phyloP scores from a whole-genome alignment of 176 grass and related monocot species.

The Thalia dealbata region DNA sequence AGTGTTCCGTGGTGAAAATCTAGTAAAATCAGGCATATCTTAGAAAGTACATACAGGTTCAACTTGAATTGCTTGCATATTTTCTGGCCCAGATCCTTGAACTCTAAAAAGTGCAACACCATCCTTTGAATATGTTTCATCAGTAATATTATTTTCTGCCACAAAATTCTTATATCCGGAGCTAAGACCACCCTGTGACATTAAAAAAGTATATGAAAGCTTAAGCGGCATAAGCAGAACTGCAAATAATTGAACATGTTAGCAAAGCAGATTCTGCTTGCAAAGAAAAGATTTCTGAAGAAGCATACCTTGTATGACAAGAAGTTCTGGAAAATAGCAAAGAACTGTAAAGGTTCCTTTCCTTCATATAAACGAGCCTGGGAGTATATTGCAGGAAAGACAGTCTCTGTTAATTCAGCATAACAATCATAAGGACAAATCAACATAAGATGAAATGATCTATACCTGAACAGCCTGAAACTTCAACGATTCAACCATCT shows the following conservation, averaged over 20 bases:
- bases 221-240: constrained; percentile 16
- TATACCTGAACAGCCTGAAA: constrained; percentile 80
- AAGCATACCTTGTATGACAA: constrained; percentile 70
- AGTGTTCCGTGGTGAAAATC: background rate
- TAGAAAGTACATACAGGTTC: constrained; percentile 49
- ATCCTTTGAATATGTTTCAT: constrained; percentile 39
- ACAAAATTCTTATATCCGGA: constrained; percentile 45
- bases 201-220: constrained; percentile 11
- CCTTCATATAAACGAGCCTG: constrained; percentile 64
- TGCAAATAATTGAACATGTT: background rate
- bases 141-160: constrained; percentile 20
- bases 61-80: constrained; percentile 68
- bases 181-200: constrained; percentile 51
- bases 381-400: constrained; percentile 3
- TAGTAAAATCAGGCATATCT: background rate
- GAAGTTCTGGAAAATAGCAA: constrained; percentile 61
- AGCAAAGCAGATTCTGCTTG: background rate
- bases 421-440: background rate
- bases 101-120: constrained; percentile 53
- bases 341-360: constrained; percentile 61
- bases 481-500: constrained; percentile 84
- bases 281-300: constrained; percentile 2
- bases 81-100: constrained; percentile 69
- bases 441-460: background rate
- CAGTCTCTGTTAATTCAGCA: background rate